These are phyloP conservation scores for Huntiella abstrusa DNA, from an alignment of 2,329 filamentous ascomycete genomes.

Conservation along the genomic window DNA sequence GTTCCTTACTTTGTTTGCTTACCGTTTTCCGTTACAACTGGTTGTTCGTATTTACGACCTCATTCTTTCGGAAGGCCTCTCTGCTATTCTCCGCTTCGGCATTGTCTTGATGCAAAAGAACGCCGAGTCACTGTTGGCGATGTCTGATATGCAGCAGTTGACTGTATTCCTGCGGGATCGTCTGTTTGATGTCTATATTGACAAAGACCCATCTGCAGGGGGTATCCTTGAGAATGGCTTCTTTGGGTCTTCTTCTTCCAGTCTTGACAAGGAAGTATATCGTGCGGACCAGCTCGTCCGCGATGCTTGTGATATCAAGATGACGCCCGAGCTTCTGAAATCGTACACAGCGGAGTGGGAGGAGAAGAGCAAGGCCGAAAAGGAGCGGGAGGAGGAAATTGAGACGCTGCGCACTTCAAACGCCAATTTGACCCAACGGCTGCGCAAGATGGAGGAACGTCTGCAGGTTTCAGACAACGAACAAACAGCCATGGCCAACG, in stretches of 20 bases:
- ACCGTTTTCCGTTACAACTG: conserved; percentile 88
- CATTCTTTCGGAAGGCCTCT: conserved; percentile 80
- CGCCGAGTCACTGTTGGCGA: conserved; percentile 51
- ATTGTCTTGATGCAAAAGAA: conserved; percentile 96
- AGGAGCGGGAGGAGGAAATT: conserved; percentile 65
- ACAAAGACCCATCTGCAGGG: conserved; percentile 77
- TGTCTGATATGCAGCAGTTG: conserved; percentile 80
- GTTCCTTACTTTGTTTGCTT: conserved; percentile 97
- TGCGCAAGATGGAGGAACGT: conserved; percentile 74
- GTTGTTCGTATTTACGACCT: conserved; percentile 94
- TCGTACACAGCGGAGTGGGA: conserved; percentile 78
- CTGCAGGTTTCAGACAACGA: conserved; percentile 78
- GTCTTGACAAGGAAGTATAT: conserved; percentile 86
- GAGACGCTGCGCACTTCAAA: conserved; percentile 52
- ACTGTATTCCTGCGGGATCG: conserved; percentile 86
- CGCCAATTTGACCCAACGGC: conserved; percentile 46
- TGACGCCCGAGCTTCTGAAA: conserved; percentile 67
- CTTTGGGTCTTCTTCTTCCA: conserved; percentile 81
- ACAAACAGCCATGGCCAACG: conserved; percentile 76
- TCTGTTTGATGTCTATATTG: conserved; percentile 92
- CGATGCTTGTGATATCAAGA: conserved; percentile 74
- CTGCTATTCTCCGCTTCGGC: conserved; percentile 85
- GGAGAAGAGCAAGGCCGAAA: conserved; percentile 66
- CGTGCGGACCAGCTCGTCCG: conserved; percentile 82
- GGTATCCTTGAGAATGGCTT: conserved; percentile 92